Percentiles rank a stretch among this genome's conserved stretches.
These are phyloP conservation scores for Asterophora parasitica DNA, from an alignment of 768 basidiomycete genomes.

Conservation along the genomic window DNA sequence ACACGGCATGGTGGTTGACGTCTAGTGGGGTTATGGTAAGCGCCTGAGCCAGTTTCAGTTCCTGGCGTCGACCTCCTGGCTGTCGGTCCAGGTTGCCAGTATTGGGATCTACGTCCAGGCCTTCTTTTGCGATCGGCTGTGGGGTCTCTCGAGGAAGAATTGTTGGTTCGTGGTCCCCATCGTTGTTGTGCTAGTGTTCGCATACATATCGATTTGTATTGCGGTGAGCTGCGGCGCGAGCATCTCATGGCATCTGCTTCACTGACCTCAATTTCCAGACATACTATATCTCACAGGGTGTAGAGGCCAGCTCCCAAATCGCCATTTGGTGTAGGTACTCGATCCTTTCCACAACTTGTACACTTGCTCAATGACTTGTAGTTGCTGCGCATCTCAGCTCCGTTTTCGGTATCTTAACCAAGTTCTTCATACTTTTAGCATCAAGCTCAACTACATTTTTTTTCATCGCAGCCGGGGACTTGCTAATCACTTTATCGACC, in stretches of 20 bases:
- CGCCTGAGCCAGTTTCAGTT: neutral
- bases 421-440: neutral
- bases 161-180: constrained; percentile 21
- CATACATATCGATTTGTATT: constrained; percentile 21
- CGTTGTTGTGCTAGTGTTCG: constrained; percentile 21
- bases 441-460: neutral
- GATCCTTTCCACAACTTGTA: neutral
- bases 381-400: constrained; percentile 25
- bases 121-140: constrained; percentile 29
- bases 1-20: constrained; percentile 29
- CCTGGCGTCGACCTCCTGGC: neutral
- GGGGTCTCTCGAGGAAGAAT: constrained; percentile 20
- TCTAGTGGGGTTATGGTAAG: constrained; percentile 26
- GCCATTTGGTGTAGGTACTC: constrained; percentile 23
- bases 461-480: constrained; percentile 28
- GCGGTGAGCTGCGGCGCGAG: constrained; percentile 18
- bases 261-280: constrained; percentile 16
- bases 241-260: too few relatives aligned
- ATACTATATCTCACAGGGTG: constrained; percentile 20
- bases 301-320: constrained; percentile 15
- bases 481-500: constrained; percentile 21
- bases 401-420: constrained; percentile 20
- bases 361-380: constrained; percentile 1
- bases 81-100: constrained; percentile 21
- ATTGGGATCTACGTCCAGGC: constrained; percentile 30